These are phyloP conservation scores for Cryptococcus wingfieldii DNA, from an alignment of 1,284 basidiomycete genomes.

Conservation along the genomic window DNA sequence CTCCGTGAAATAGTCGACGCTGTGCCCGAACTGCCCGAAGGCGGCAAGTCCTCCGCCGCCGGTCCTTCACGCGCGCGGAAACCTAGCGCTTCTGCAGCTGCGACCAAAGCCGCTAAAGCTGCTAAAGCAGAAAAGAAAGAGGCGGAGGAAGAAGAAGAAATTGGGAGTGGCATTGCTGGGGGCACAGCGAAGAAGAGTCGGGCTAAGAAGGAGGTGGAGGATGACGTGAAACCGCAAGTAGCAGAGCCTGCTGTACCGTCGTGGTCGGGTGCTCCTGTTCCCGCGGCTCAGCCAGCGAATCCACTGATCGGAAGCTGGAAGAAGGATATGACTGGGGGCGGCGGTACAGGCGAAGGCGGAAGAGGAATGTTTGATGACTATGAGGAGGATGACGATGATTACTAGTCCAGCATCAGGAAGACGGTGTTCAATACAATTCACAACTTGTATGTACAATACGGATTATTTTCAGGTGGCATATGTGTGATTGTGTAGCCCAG, in stretches of 20 bases:
- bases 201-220: not conserved
- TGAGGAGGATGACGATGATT: conserved; percentile 46
- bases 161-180: not conserved
- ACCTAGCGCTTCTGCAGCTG: conserved; percentile 3
- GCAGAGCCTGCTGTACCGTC: too few relatives aligned
- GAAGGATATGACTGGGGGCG: conserved; percentile 55
- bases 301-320: conserved; percentile 47
- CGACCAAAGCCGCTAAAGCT: not conserved
- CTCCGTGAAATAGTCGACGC: conserved; percentile 88
- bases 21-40: conserved; percentile 71
- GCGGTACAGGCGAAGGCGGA: conserved; percentile 41
- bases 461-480: too few relatives aligned
- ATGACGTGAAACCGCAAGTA: too few relatives aligned
- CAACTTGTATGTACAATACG: not conserved
- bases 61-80: conserved; percentile 12
- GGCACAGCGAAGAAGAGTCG: not conserved
- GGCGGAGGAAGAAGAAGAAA: not conserved
- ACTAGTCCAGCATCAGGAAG: conserved; percentile 11
- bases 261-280: too few relatives aligned
- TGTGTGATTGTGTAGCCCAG: too few relatives aligned
- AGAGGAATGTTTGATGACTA: conserved; percentile 44
- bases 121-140: conserved; percentile 7
- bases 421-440: too few relatives aligned
- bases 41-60: conserved; percentile 9
- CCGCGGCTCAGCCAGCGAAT: not conserved